These are phyloP conservation scores for Coemansia sp. DNA, from an alignment of 192 early-diverging fungal species.

Conservation along the genomic window DNA sequence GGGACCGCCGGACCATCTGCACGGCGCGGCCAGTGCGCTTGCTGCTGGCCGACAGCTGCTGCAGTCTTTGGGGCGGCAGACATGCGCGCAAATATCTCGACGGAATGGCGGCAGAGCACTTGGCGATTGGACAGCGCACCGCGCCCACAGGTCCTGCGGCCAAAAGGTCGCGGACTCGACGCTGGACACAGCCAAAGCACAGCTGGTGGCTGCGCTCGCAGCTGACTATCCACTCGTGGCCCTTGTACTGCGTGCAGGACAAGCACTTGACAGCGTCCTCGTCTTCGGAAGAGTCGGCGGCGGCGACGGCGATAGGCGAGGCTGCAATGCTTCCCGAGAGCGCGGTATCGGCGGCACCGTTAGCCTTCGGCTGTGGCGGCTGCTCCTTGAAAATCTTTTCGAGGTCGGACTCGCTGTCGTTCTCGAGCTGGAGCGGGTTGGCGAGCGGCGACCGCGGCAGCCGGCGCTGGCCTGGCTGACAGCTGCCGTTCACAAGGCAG, in stretches of 20 bases:
- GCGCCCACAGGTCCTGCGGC: constrained; percentile 4
- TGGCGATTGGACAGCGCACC: constrained; percentile 11
- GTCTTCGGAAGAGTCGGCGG: constrained; percentile 19
- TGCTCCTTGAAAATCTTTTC: not conserved
- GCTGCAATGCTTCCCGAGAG: not conserved
- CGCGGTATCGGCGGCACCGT: not conserved
- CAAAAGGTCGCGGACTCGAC: constrained; percentile 26
- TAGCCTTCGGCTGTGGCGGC: not conserved
- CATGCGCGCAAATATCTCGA: constrained; percentile 27
- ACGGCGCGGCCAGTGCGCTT: constrained; percentile 3
- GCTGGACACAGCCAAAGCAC: constrained; percentile 49
- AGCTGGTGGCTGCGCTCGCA: constrained; percentile 29
- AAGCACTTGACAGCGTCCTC: constrained; percentile 34
- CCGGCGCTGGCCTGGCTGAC: constrained; percentile 14
- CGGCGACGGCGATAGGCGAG: not conserved
- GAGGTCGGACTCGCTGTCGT: not conserved
- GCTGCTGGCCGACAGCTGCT: constrained; percentile 33
- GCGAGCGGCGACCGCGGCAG: constrained; percentile 50
- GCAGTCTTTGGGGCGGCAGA: constrained; percentile 44
- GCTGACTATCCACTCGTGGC: constrained; percentile 32
- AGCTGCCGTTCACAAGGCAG: too few species aligned
- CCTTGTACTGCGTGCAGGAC: constrained; percentile 30
- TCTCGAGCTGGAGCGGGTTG: constrained; percentile 19
- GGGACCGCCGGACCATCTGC: constrained; percentile 13
- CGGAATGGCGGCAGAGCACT: constrained; percentile 26